A percentile compares a stretch with the other conserved stretches of the same genome.
These are phyloP conservation scores for Heliamphora ciliata DNA, from an alignment of 179 eudicot genomes.

Conservation along the genomic window DNA sequence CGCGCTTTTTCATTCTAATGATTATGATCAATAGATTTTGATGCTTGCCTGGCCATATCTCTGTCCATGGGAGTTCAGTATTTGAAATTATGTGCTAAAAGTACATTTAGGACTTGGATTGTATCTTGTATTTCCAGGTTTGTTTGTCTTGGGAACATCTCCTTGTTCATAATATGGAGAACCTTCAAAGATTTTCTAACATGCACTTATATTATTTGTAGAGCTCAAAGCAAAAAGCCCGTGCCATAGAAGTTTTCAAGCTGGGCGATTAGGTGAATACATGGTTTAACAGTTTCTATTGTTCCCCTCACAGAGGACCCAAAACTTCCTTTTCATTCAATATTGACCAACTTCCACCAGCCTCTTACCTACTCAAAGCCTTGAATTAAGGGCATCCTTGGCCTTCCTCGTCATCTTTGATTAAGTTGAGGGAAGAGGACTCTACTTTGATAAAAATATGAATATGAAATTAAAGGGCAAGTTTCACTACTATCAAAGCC, in stretches of 20 bases:
- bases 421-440: background rate
- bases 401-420: background rate
- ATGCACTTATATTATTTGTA: background rate
- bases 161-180: background rate
- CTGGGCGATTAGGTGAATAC: too few relatives aligned
- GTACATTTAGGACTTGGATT: background rate
- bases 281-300: too few relatives aligned
- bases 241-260: too few relatives aligned
- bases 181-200: background rate
- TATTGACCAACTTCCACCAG: too few relatives aligned
- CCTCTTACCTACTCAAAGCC: too few relatives aligned
- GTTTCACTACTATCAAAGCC: background rate
- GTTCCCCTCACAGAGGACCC: too few relatives aligned
- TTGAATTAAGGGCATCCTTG: background rate
- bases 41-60: background rate
- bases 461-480: background rate
- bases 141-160: background rate
- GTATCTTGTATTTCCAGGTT: background rate
- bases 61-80: background rate
- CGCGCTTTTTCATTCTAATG: background rate
- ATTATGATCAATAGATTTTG: background rate
- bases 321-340: too few relatives aligned
- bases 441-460: background rate
- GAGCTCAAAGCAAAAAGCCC: too few relatives aligned
- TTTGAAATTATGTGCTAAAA: background rate